A percentile compares a stretch with the other conserved stretches of the same genome.
Evolutionary conservation across 805 yeast species (phyloP).

Genomic region (Schwanniomyces yamadae): DNA sequence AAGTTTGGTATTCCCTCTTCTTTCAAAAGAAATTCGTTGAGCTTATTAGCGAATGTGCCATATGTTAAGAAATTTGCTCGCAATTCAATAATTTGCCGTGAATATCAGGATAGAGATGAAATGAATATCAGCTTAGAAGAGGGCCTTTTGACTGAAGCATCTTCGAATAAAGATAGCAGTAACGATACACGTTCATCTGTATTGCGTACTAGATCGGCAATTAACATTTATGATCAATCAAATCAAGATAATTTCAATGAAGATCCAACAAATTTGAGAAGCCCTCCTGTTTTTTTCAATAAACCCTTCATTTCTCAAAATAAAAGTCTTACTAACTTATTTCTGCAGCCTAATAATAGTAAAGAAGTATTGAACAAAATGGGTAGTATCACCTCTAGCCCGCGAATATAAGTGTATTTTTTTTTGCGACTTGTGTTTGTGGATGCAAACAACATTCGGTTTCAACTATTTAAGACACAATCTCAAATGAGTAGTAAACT

Average conservation of each 20-base stretch:
- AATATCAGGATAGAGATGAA: conserved; percentile 17
- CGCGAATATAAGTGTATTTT: too few relatives aligned
- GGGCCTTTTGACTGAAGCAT: conserved; percentile 26
- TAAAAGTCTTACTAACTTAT: conserved; percentile 13
- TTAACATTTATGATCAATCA: conserved; percentile 24
- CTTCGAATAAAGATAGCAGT: conserved; percentile 15
- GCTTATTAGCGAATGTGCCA: conserved; percentile 22
- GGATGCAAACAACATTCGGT: too few relatives aligned
- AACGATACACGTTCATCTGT: conserved; percentile 17
- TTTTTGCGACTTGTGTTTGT: too few relatives aligned
- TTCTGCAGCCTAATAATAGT: too few relatives aligned
- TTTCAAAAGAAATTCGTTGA: conserved; percentile 10
- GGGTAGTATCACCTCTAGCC: conserved; percentile 17
- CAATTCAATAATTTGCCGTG: conserved; percentile 16
- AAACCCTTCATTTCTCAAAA: conserved; percentile 37
- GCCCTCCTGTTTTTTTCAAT: conserved; percentile 26
- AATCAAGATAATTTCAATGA: conserved; percentile 7
- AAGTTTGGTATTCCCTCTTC: conserved; percentile 12
- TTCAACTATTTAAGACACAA: too few relatives aligned
- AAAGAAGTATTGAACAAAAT: conserved; percentile 25
- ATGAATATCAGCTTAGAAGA: conserved; percentile 32
- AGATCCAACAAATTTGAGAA: conserved; percentile 7
- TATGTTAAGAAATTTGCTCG: conserved; percentile 13
- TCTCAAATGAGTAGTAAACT: too few relatives aligned
- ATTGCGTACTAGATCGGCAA: conserved; percentile 37